Conservation (phyloP, 371 early-diverging fungal genomes). For the Batkoa obscura region DNA sequence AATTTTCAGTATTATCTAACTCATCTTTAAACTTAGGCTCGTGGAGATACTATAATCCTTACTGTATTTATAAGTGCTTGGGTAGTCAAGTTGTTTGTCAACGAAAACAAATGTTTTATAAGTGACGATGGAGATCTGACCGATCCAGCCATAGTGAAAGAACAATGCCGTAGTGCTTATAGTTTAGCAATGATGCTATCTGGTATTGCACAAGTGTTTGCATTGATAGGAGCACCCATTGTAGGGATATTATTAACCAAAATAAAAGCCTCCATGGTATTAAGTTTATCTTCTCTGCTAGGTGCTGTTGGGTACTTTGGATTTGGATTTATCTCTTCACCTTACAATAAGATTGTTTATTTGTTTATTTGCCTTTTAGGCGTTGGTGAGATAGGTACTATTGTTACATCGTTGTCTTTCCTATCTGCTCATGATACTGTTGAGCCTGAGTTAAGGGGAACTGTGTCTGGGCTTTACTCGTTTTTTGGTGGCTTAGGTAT, state of each 20-base stretch:
- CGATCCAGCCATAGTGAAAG: not conserved
- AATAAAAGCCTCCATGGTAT: constrained; percentile 21
- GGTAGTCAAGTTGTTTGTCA: constrained; percentile 39
- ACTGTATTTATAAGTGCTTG: constrained; percentile 55
- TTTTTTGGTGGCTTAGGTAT: constrained; percentile 46
- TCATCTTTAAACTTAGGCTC: constrained; percentile 19
- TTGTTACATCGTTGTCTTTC: constrained; percentile 38
- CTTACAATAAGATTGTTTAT: constrained; percentile 25
- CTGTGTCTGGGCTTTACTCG: constrained; percentile 44
- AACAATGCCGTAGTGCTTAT: constrained; percentile 17
- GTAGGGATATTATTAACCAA: constrained; percentile 28
- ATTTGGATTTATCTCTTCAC: constrained; percentile 30
- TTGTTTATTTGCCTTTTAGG: constrained; percentile 36
- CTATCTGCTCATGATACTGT: constrained; percentile 32
- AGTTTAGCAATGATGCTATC: constrained; percentile 14
- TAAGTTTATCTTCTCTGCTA: constrained; percentile 28
- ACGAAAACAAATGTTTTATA: constrained; percentile 24
- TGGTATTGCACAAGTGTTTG: constrained; percentile 48
- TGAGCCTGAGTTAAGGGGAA: constrained; percentile 29
- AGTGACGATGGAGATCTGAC: constrained; percentile 6
- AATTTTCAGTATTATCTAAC: not conserved
- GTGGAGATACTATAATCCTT: constrained; percentile 56
- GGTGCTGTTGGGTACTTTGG: constrained; percentile 37
- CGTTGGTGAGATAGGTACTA: constrained; percentile 54
- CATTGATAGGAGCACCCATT: constrained; percentile 43